Evolutionary conservation across 1,284 basidiomycete genomes (phyloP).

Genomic region (Sanghuangporus weigelae): DNA sequence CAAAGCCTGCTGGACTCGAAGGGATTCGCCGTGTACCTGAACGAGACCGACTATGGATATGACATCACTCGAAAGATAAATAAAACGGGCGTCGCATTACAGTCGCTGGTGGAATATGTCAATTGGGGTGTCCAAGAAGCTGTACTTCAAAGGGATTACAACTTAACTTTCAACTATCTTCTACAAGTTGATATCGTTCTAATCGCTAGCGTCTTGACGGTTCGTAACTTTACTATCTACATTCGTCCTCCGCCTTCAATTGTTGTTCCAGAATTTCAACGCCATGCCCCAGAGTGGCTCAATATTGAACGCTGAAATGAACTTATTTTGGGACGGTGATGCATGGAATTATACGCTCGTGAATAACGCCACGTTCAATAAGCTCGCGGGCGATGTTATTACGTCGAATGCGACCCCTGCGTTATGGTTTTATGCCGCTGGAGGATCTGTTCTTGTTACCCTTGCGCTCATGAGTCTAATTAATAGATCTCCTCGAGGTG

Average conservation of each 20-base stretch:
- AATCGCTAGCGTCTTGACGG: background rate
- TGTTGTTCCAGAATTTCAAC: conserved; percentile 6
- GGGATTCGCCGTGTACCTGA: conserved; percentile 8
- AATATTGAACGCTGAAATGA: background rate
- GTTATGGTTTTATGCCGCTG: conserved; percentile 12
- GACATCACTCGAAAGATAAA: conserved; percentile 1
- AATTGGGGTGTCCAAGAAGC: conserved; percentile 10
- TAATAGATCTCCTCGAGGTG: conserved; percentile 5
- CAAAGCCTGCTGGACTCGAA: background rate
- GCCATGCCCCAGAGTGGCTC: conserved; percentile 8
- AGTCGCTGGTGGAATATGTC: background rate
- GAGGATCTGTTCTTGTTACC: background rate
- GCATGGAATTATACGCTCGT: background rate
- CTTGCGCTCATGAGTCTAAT: conserved; percentile 9
- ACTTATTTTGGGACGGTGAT: conserved; percentile 1
- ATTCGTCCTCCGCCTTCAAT: background rate
- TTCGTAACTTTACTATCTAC: background rate
- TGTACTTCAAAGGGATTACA: background rate
- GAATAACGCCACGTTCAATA: conserved; percentile 7
- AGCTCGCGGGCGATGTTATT: background rate
- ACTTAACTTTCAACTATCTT: background rate
- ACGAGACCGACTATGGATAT: conserved; percentile 9
- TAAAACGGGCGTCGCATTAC: conserved; percentile 15
- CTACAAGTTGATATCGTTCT: background rate
- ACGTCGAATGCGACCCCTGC: conserved; percentile 9